Percentiles rank a stretch among this genome's conserved stretches.
Conservation (phyloP, 2,329 filamentous ascomycete species). For the Pseudogymnoascus destructans region DNA sequence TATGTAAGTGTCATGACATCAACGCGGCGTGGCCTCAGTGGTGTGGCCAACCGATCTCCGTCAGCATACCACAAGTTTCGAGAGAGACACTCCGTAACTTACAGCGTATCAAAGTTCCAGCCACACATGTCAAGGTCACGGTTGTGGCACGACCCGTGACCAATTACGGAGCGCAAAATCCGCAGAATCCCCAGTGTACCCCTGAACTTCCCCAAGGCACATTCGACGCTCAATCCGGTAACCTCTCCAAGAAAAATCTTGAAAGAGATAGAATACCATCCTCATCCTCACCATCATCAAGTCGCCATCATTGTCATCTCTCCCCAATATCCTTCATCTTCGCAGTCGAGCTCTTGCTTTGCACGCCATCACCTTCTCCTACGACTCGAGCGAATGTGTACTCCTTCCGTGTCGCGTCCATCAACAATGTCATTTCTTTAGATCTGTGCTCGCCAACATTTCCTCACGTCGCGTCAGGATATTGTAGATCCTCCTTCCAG, state of each 20-base stretch:
- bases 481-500: constrained; percentile 9
- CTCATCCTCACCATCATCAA: background rate
- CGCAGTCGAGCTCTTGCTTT: constrained; percentile 5
- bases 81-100: too few species aligned
- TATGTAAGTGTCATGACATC: too few species aligned
- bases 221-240: constrained; percentile 4
- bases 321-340: background rate
- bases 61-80: too few species aligned
- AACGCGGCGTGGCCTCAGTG: too few species aligned
- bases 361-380: constrained; percentile 16
- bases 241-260: constrained; percentile 1
- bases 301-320: background rate
- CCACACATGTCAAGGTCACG: too few species aligned
- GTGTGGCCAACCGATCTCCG: too few species aligned
- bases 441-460: constrained; percentile 10
- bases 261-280: background rate
- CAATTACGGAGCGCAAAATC: too few species aligned
- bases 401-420: constrained; percentile 13
- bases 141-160: too few species aligned
- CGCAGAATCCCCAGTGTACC: too few species aligned
- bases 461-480: constrained; percentile 10
- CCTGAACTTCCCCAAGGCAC: too few species aligned
- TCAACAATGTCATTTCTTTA: constrained; percentile 24
- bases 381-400: constrained; percentile 20
- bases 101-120: too few species aligned